A percentile compares a stretch with the other conserved stretches of the same genome.
Conservation (phyloP, 495 filamentous ascomycete species). For the Penicillium soppii region DNA sequence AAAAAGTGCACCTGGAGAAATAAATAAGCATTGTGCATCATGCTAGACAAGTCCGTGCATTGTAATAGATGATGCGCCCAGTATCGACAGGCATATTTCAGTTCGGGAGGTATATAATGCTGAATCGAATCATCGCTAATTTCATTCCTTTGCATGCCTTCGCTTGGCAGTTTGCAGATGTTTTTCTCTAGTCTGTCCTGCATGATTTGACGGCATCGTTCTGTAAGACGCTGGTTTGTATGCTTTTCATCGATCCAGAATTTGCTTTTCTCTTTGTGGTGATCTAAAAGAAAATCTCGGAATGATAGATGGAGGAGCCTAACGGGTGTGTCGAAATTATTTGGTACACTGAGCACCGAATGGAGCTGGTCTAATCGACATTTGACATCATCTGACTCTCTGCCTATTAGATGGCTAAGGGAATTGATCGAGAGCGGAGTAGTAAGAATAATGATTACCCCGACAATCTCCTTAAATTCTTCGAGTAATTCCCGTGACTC, state of each 20-base stretch:
- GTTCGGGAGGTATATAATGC: background rate
- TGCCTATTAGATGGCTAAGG: conserved; percentile 11
- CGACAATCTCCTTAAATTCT: conserved; percentile 24
- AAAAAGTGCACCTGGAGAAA: conserved; percentile 35
- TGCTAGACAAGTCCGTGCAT: background rate
- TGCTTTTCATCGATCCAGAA: background rate
- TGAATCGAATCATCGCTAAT: background rate
- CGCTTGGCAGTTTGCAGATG: background rate
- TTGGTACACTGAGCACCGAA: conserved; percentile 21
- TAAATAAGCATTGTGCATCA: background rate
- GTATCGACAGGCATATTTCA: background rate
- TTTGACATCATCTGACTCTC: conserved; percentile 4
- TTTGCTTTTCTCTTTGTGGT: background rate
- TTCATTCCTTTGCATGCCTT: background rate
- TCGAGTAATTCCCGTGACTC: too few species aligned
- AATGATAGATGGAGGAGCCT: conserved; percentile 27
- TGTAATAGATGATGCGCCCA: background rate
- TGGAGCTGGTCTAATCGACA: conserved; percentile 13
- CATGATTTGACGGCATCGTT: background rate
- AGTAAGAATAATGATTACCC: conserved; percentile 24
- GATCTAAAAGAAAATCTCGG: conserved; percentile 22
- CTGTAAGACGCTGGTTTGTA: background rate
- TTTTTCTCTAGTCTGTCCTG: background rate
- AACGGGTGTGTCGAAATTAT: conserved; percentile 8
- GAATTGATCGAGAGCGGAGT: conserved; percentile 18